Percentiles rank a stretch among this genome's conserved stretches.
Evolutionary conservation across 306 rosid genomes (phyloP).

Genomic region (Vigna trinervia): DNA sequence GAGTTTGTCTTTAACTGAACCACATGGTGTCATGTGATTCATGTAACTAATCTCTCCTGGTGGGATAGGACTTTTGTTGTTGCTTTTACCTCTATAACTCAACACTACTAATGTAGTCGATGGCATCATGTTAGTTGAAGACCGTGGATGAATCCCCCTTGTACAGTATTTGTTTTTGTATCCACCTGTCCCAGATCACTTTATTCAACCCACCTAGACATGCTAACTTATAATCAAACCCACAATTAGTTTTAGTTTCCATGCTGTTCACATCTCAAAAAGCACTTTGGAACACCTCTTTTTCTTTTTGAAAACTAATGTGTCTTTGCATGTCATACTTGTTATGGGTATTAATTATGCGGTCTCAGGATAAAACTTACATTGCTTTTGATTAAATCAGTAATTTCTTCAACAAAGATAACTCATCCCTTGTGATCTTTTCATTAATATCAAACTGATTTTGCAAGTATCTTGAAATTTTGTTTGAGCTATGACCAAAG

Average conservation of each 20-base stretch:
- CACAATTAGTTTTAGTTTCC: neutral
- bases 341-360: neutral
- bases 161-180: neutral
- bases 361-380: neutral
- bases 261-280: neutral
- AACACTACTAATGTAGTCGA: neutral
- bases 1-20: neutral
- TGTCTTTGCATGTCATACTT: neutral
- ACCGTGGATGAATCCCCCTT: neutral
- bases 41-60: neutral
- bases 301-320: neutral
- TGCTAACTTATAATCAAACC: neutral
- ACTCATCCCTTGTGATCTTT: conserved; percentile 7
- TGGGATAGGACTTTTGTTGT: neutral
- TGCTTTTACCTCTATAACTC: neutral
- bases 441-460: neutral
- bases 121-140: neutral
- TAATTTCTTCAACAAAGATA: conserved; percentile 5
- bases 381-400: conserved; percentile 26
- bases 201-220: neutral
- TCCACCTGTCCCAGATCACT: neutral
- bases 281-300: neutral
- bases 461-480: neutral
- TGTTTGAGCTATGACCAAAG: neutral
- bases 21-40: neutral